phyloP scores from a whole-genome alignment of 768 basidiomycete species.

The Leccinum subgranulosum region DNA sequence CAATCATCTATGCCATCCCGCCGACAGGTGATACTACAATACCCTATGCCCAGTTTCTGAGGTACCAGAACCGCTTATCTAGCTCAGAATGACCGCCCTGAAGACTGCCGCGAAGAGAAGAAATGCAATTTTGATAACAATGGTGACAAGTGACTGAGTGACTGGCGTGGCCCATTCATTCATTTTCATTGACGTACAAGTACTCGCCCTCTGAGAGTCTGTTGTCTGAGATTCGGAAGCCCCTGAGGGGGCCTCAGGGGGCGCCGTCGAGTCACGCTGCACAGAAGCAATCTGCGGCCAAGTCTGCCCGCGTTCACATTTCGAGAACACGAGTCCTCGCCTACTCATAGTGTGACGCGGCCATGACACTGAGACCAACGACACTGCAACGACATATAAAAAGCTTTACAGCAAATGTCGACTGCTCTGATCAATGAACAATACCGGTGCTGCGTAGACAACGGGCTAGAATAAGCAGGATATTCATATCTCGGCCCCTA shows the following conservation, averaged over 20 bases:
- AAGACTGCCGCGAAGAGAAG: background rate
- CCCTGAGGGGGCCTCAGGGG: background rate
- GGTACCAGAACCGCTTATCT: background rate
- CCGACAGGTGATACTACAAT: background rate
- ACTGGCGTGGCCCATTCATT: background rate
- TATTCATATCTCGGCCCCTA: constrained; percentile 11
- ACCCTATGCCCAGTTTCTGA: background rate
- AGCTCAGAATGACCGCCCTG: background rate
- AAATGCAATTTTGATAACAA: background rate
- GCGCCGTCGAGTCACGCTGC: background rate
- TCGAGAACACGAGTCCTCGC: background rate
- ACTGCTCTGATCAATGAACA: background rate
- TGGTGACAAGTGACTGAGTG: too few species aligned
- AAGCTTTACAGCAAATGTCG: background rate
- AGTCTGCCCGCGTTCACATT: constrained; percentile 2
- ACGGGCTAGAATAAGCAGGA: background rate
- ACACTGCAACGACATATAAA: background rate
- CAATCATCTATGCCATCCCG: background rate
- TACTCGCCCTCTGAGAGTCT: background rate
- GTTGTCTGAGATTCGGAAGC: background rate
- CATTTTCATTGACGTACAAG: background rate
- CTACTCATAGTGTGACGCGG: constrained; percentile 1
- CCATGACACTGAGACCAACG: background rate
- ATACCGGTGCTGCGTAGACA: background rate
- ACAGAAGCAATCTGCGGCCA: background rate